phyloP scores from a whole-genome alignment of 352 stramenopile genomes.

The Pilasporangium apinafurcum region DNA sequence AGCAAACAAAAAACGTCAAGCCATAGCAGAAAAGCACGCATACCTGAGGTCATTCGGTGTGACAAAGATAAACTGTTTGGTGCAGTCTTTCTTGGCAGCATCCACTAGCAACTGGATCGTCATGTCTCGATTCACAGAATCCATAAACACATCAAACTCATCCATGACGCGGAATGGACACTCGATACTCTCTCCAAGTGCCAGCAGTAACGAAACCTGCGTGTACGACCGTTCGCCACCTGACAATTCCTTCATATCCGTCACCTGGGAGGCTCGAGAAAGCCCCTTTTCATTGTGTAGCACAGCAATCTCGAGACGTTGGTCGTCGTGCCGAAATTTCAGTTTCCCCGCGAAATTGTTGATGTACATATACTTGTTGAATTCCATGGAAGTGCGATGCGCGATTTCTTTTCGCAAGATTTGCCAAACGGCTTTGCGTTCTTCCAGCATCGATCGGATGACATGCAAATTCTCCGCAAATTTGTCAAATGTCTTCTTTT shows the following conservation, averaged over 20 bases:
- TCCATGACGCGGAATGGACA: constrained; percentile 97
- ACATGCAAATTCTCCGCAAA: constrained; percentile 55
- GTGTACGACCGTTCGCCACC: constrained; percentile 96
- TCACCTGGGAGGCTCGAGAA: constrained; percentile 83
- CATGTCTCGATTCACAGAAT: constrained; percentile 94
- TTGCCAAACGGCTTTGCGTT: constrained; percentile 71
- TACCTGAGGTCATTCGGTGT: constrained; percentile 86
- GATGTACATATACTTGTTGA: constrained; percentile 80
- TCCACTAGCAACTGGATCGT: constrained; percentile 93
- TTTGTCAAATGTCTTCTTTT: constrained; percentile 53
- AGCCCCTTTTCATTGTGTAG: constrained; percentile 70
- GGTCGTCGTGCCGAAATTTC: constrained; percentile 72
- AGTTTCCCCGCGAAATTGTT: constrained; percentile 85
- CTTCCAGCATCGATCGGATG: constrained; percentile 70
- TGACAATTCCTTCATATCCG: constrained; percentile 96
- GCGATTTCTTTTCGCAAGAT: constrained; percentile 76
- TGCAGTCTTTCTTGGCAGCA: constrained; percentile 62
- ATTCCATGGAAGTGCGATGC: constrained; percentile 67
- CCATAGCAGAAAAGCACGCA: constrained; percentile 1
- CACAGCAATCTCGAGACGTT: constrained; percentile 73
- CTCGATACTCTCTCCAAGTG: constrained; percentile 88
- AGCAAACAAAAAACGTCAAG: constrained; percentile 1
- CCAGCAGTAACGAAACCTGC: constrained; percentile 95
- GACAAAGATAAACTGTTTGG: constrained; percentile 88
- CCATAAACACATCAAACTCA: constrained; percentile 99